Evolutionary conservation across 1,284 basidiomycete species (phyloP).

Genomic region (Serendipita sp.): DNA sequence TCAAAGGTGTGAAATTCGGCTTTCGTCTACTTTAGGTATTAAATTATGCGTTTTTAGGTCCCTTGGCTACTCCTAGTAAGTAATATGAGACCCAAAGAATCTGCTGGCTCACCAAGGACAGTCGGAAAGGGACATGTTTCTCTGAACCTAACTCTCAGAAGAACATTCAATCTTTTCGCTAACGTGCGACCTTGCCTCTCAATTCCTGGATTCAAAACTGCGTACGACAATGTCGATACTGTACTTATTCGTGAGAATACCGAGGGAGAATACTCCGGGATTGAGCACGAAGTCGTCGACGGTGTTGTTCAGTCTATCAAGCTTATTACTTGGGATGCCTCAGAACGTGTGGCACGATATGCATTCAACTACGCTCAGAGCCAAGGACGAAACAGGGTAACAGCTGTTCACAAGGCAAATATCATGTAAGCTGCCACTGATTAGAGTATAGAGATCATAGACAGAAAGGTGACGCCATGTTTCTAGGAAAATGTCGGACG

Average conservation of each 20-base stretch:
- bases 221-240: slow-evolving; percentile 96
- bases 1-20: slow-evolving; percentile 59
- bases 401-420: slow-evolving; percentile 98
- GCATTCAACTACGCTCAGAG: slow-evolving; percentile 95
- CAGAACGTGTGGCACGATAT: slow-evolving; percentile 95
- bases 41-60: slow-evolving; percentile 36
- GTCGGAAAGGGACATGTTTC: slow-evolving; percentile 99
- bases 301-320: slow-evolving; percentile 99
- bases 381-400: slow-evolving; percentile 81
- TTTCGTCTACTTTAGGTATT: slow-evolving; percentile 5
- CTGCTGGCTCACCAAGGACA: slow-evolving; percentile 21
- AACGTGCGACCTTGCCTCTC: slow-evolving; percentile 96
- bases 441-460: not conserved
- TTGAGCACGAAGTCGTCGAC: slow-evolving; percentile 96
- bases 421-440: slow-evolving; percentile 61
- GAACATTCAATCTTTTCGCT: slow-evolving; percentile 96
- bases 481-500: slow-evolving; percentile 94
- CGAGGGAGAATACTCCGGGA: slow-evolving; percentile 98
- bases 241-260: slow-evolving; percentile 99
- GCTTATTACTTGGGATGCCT: slow-evolving; percentile 97
- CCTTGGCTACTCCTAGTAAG: slow-evolving; percentile 84
- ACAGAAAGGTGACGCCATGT: not conserved
- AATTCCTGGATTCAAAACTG: slow-evolving; percentile 93
- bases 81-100: slow-evolving; percentile 17
- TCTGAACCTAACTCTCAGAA: slow-evolving; percentile 88